Percentiles rank a stretch among this genome's conserved stretches.
Evolutionary conservation across 768 basidiomycete genomes (phyloP).

Genomic region (Suillus subaureus): DNA sequence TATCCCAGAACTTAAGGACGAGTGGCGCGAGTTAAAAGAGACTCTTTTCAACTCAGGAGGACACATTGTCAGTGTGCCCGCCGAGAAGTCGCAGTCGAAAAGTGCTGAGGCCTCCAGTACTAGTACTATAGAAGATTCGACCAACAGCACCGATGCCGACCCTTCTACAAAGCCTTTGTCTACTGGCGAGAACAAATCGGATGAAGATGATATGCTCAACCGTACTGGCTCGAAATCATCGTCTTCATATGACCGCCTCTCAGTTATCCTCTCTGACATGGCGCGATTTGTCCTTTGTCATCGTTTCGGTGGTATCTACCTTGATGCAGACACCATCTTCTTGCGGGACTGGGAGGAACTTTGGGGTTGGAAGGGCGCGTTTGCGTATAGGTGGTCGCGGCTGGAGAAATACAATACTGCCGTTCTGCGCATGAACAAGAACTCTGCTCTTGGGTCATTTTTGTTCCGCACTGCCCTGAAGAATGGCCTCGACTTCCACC

Average conservation of each 20-base stretch:
- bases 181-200: constrained; percentile 31
- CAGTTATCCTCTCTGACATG: constrained; percentile 95
- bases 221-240: constrained; percentile 89
- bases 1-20: constrained; percentile 83
- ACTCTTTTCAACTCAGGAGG: constrained; percentile 90
- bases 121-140: constrained; percentile 17
- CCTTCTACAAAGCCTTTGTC: constrained; percentile 23
- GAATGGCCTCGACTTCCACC: constrained; percentile 95
- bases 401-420: constrained; percentile 95
- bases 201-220: constrained; percentile 63
- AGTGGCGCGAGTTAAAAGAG: constrained; percentile 78
- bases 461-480: constrained; percentile 93
- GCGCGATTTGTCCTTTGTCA: constrained; percentile 97
- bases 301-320: constrained; percentile 93
- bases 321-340: constrained; percentile 96
- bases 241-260: constrained; percentile 85
- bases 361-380: constrained; percentile 96
- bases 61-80: constrained; percentile 66
- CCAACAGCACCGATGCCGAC: constrained; percentile 26
- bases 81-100: constrained; percentile 38
- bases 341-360: constrained; percentile 98
- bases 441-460: constrained; percentile 89
- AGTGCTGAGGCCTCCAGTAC: constrained; percentile 25
- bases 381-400: constrained; percentile 95
- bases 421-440: constrained; percentile 91